Evolutionary conservation across 495 filamentous ascomycete genomes (phyloP).

Genomic region (Mycothermus thermophilus): DNA sequence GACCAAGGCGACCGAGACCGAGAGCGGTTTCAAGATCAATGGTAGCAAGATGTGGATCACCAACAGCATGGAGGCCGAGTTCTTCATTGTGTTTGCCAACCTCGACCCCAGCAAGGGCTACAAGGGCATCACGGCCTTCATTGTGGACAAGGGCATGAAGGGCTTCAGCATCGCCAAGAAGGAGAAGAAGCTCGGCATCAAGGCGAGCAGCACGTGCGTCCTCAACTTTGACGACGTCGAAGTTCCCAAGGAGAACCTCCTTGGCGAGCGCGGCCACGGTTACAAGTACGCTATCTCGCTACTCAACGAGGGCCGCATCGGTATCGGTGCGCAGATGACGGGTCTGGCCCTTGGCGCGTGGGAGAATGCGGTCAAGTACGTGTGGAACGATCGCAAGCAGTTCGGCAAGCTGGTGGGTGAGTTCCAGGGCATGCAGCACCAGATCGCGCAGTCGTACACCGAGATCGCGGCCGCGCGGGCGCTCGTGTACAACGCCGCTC

Average conservation of each 20-base stretch:
- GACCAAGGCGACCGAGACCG: conserved; percentile 66
- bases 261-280: conserved; percentile 78
- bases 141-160: conserved; percentile 77
- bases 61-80: conserved; percentile 80
- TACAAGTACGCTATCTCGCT: conserved; percentile 96
- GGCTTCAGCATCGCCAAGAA: conserved; percentile 97
- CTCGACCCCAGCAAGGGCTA: conserved; percentile 77
- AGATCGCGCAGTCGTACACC: conserved; percentile 89
- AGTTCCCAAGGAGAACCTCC: conserved; percentile 69
- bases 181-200: conserved; percentile 98
- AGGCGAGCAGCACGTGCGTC: conserved; percentile 87
- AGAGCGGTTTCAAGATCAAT: conserved; percentile 68
- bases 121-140: conserved; percentile 91
- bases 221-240: conserved; percentile 96
- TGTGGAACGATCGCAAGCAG: conserved; percentile 94
- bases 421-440: conserved; percentile 99
- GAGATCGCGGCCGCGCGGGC: conserved; percentile 86
- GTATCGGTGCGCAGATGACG: conserved; percentile 98
- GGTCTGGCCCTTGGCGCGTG: conserved; percentile 88
- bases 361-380: conserved; percentile 81
- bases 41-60: conserved; percentile 99
- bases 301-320: conserved; percentile 95
- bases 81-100: conserved; percentile 98
- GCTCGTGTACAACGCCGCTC: conserved; percentile 88
- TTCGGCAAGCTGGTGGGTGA: conserved; percentile 85